A percentile compares a stretch with the other conserved stretches of the same genome.
These are phyloP conservation scores for Polygonum maritimum DNA, from an alignment of 148 eudicot species.

Conservation along the genomic window DNA sequence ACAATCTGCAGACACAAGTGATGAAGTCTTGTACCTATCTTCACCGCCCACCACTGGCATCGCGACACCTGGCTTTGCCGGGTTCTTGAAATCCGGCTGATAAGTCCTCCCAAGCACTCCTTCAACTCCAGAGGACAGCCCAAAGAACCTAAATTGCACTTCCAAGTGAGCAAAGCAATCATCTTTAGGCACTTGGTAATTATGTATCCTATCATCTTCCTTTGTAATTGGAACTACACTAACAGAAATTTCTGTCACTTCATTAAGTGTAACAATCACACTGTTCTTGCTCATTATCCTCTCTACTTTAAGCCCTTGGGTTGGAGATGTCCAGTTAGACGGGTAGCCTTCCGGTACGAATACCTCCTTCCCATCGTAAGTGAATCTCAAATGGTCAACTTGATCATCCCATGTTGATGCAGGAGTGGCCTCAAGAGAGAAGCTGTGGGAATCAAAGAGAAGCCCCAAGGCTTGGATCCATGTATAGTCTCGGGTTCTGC, in stretches of 20 bases:
- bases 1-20: slow-evolving; percentile 46
- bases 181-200: slow-evolving; percentile 44
- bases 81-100: slow-evolving; percentile 50
- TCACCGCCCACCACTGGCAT: slow-evolving; percentile 74
- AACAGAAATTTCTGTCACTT: slow-evolving; percentile 35
- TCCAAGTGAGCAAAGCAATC: slow-evolving; percentile 62
- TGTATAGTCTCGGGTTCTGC: slow-evolving; percentile 26
- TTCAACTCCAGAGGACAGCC: slow-evolving; percentile 35
- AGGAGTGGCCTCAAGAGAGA: slow-evolving; percentile 21
- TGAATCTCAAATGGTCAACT: slow-evolving; percentile 17
- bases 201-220: slow-evolving; percentile 54
- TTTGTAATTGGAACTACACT: slow-evolving; percentile 56
- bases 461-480: slow-evolving; percentile 34
- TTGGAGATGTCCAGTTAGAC: slow-evolving; percentile 32
- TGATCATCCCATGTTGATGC: slow-evolving; percentile 20
- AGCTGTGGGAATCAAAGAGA: slow-evolving; percentile 18
- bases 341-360: slow-evolving; percentile 29
- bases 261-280: slow-evolving; percentile 27
- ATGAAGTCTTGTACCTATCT: slow-evolving; percentile 38
- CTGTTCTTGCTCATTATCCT: slow-evolving; percentile 44
- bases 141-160: slow-evolving; percentile 45
- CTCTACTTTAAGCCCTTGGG: slow-evolving; percentile 28
- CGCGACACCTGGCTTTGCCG: slow-evolving; percentile 58
- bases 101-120: slow-evolving; percentile 67
- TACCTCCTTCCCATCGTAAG: slow-evolving; percentile 20